phyloP scores from a whole-genome alignment of 2,329 filamentous ascomycete species.

The Phialemoniopsis sp. region DNA sequence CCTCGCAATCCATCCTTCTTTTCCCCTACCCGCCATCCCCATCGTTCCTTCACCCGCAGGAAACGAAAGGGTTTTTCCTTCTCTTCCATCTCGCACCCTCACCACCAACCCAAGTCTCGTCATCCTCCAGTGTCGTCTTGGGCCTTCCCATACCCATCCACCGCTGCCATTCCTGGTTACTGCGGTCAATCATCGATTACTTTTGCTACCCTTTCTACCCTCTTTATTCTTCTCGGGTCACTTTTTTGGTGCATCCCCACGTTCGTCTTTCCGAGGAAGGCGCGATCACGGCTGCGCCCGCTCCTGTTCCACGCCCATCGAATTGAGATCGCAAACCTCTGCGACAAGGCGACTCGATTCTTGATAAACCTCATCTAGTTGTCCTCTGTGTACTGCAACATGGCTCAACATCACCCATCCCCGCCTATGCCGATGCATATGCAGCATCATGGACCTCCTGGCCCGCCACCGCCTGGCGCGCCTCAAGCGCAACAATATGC shows the following conservation, averaged over 20 bases:
- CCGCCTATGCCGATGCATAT: constrained; percentile 71
- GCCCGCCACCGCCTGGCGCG: constrained; percentile 40
- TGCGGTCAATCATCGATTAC: no score
- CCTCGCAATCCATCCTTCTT: constrained; percentile 1
- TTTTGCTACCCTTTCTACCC: no score
- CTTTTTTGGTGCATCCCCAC: no score
- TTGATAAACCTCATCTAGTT: no score
- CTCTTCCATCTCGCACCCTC: not conserved
- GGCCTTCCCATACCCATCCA: not conserved
- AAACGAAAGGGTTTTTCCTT: not conserved
- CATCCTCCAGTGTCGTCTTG: not conserved
- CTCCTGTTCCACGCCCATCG: no score
- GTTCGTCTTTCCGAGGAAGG: no score
- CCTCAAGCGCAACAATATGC: constrained; percentile 55
- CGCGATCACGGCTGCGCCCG: no score
- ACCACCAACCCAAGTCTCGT: not conserved
- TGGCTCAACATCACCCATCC: constrained; percentile 78
- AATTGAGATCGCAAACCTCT: no score
- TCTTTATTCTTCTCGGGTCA: no score
- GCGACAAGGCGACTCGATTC: no score
- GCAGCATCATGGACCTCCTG: constrained; percentile 54
- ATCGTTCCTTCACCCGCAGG: not conserved
- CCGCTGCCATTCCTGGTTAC: no score
- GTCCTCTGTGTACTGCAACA: constrained; percentile 24
- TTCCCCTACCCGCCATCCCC: constrained; percentile 8